Evolutionary conservation across 441 rosid genomes (phyloP).

Genomic region (Croton laevigatus): DNA sequence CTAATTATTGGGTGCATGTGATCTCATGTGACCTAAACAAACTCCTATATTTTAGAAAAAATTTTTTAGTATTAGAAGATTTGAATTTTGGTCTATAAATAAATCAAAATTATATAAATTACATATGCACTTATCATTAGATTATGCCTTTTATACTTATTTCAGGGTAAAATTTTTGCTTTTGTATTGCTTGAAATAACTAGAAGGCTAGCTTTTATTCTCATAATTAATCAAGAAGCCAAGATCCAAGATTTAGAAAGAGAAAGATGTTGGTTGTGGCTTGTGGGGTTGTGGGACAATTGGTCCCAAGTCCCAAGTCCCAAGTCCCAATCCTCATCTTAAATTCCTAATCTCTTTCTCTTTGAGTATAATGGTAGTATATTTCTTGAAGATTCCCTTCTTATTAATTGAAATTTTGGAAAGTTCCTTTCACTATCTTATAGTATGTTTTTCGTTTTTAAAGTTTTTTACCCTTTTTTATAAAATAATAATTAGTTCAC

Average conservation of each 20-base stretch:
- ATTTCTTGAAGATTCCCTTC: conserved; percentile 1
- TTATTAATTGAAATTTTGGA: not conserved
- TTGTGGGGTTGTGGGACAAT: conserved; percentile 6
- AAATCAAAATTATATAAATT: too few relatives aligned
- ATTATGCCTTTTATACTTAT: too few relatives aligned
- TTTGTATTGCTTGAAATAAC: not conserved
- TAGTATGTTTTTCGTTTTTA: not conserved
- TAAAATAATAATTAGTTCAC: not conserved
- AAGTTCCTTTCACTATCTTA: conserved; percentile 1
- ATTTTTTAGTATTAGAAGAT: not conserved
- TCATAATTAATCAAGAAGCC: not conserved
- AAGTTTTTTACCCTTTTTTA: not conserved
- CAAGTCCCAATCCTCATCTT: too few relatives aligned
- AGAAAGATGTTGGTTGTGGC: not conserved
- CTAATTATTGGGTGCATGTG: conserved; percentile 4
- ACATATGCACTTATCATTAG: too few relatives aligned
- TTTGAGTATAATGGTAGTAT: not conserved
- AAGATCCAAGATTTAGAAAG: not conserved
- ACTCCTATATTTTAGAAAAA: not conserved
- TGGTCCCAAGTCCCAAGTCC: not conserved
- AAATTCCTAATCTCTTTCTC: not conserved
- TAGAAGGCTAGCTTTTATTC: not conserved
- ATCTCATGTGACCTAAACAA: not conserved
- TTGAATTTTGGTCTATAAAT: too few relatives aligned
- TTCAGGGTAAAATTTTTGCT: too few relatives aligned